A percentile compares a stretch with the other conserved stretches of the same genome.
Evolutionary conservation across 2,329 filamentous ascomycete species (phyloP).

Genomic region (Aureobasidium melanogenum): DNA sequence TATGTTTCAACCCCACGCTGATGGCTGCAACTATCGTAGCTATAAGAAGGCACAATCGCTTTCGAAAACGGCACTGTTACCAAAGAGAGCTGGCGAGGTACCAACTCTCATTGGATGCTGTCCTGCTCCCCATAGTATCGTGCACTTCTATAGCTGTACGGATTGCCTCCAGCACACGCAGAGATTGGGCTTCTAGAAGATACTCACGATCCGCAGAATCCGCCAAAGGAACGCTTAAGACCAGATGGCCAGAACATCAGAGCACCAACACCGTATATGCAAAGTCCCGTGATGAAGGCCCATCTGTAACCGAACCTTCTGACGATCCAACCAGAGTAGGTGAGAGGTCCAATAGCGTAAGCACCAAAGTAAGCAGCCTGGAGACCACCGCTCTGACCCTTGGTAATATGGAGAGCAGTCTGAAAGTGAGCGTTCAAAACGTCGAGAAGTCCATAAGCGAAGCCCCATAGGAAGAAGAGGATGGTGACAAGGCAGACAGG

Average conservation of each 20-base stretch:
- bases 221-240: constrained; percentile 47
- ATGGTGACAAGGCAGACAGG: constrained; percentile 58
- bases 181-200: too few relatives aligned
- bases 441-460: constrained; percentile 49
- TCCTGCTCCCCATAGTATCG: too few relatives aligned
- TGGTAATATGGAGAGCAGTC: constrained; percentile 34
- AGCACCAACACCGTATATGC: constrained; percentile 47
- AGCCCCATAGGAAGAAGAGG: constrained; percentile 57
- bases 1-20: not conserved
- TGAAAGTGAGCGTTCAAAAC: constrained; percentile 44
- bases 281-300: constrained; percentile 44
- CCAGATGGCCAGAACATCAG: constrained; percentile 52
- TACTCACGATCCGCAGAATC: constrained; percentile 42
- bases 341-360: constrained; percentile 40
- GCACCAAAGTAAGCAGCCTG: constrained; percentile 44
- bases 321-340: constrained; percentile 40
- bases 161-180: too few relatives aligned
- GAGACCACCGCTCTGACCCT: constrained; percentile 35
- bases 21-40: too few relatives aligned
- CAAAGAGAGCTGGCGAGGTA: too few relatives aligned
- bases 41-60: too few relatives aligned
- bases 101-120: too few relatives aligned
- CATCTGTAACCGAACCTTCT: constrained; percentile 41
- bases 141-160: too few relatives aligned
- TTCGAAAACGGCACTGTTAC: too few relatives aligned